Evolutionary conservation across 2,329 filamentous ascomycete species (phyloP), one percentile per base, ranked within the genome.

Genomic region (Mycocentrospora acerina): DNA sequence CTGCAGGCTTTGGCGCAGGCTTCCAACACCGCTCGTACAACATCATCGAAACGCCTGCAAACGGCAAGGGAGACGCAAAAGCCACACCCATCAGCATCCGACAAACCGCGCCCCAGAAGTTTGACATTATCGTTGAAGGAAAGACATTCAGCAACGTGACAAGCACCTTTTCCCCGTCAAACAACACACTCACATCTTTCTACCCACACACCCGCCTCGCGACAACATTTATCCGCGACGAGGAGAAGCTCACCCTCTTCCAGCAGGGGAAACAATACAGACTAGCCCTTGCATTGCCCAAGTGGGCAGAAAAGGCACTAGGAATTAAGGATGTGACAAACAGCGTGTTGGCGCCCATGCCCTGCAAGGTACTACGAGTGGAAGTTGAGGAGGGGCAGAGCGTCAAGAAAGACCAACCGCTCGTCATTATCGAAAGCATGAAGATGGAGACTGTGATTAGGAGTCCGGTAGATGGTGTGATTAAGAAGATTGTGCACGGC

Each of bases 311-410:
- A 55, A 91, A 94, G 69, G 90, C 89, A 0, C 75, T 96, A 7
- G 90, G 91, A 0, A 72, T 87, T 46, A 90, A 88, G 64, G 88
- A 95, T 59, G 78, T 79, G 0, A 77, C 83, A 6, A 90, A 91
- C 43, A 93, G 86, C 36, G 89, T 97, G 2, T 77, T 88, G 16
- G 89, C 93, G 15, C 93, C 93, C 0, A 98, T 98, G 93, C 93
- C 93, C 2, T 97, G 93, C 71, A 97, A 97, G 72, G 85, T 98
- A 17, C 71, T 98, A 46, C 82, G 88, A 51, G 93, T 96, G 32
- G 88, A 95, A 67, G 89, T 96, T 0, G 71, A 77, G 18, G 89
- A 89, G 54, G 93, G 93, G 0, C 82, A 95, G 48, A 71, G 69
- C 31, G 93, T 98, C 12, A 82, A 83, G 62, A 94, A 91, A 71